Evolutionary conservation across 345 rosid genomes (phyloP), one percentile per base, ranked within the genome.

Genomic region (Euphorbia peplus): DNA sequence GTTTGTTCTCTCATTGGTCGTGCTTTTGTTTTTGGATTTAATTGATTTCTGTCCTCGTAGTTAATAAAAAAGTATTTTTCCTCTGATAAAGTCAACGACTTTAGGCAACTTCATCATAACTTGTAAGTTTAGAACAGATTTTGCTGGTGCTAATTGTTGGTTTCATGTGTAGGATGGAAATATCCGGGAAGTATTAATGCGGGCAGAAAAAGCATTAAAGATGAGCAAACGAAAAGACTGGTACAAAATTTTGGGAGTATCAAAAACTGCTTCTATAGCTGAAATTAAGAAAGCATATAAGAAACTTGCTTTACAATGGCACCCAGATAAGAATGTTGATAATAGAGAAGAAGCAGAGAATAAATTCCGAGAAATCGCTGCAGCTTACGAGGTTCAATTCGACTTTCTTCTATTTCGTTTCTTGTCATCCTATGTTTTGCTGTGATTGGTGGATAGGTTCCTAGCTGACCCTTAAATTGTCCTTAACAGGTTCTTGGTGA

Each of bases 221-320:
- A 86, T 92, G 93, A 95, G 99, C 74, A 92, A 88, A 76, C 83
- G 98, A 57, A 88, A 90, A 80, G 99, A 95, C 74, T 95, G 98
- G 98, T 91, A 92, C 80, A 95, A 92, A 78, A 87, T 90, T 68
- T 74, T 95, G 57, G 98, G 91, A 58, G 63, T 95, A 69, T 90
- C 99, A 15, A 92, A 73, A 80, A 90, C 91, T 2, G 90, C 98
- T 1, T 80, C 98, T 3, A 61, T 88, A 48, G 50, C 95, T 24
- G 99, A 95, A 70, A 95, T 95, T n/a, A 95, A 95, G 77, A 81
- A 84, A 51, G 97, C 98, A 15, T 95, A 95, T 82, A 95, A 95
- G 83, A 95, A 90, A 83, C 96, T 91, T 13, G 99, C 99, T 73
- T 61, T 95, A 69, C 89, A 88, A 69, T 95, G 99, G 99, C 99